Evolutionary conservation across 495 filamentous ascomycete genomes (phyloP).

Genomic region (Daldinia vernicosa): DNA sequence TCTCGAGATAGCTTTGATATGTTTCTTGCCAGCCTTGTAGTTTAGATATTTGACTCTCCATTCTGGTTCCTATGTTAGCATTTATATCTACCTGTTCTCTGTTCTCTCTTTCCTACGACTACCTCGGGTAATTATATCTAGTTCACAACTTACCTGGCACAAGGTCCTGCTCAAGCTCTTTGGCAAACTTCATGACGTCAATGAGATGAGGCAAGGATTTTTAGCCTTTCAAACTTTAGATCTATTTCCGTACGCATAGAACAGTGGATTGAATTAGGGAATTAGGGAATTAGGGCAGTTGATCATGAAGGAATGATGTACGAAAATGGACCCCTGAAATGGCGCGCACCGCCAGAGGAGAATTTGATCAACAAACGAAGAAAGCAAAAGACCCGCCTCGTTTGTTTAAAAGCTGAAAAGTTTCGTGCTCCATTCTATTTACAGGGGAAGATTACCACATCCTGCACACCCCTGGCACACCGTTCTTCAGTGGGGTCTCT

Average conservation of each 20-base stretch:
- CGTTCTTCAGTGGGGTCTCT: not conserved
- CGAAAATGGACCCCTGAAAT: slow-evolving; percentile 12
- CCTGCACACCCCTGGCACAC: not conserved
- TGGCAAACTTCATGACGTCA: slow-evolving; percentile 62
- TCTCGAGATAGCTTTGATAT: slow-evolving; percentile 79
- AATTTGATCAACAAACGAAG: slow-evolving; percentile 27
- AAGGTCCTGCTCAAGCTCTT: slow-evolving; percentile 84
- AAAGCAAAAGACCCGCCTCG: slow-evolving; percentile 5
- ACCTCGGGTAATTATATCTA: not conserved
- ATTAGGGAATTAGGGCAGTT: slow-evolving; percentile 3
- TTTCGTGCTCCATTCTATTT: not conserved
- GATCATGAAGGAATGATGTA: not conserved
- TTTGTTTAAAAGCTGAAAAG: slow-evolving; percentile 10
- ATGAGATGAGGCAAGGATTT: slow-evolving; percentile 9
- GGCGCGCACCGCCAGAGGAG: not conserved
- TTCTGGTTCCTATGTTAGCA: slow-evolving; percentile 57
- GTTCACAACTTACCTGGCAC: slow-evolving; percentile 67
- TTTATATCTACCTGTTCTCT: not conserved
- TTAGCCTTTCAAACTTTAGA: slow-evolving; percentile 13
- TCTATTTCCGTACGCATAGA: slow-evolving; percentile 18
- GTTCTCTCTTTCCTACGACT: not conserved
- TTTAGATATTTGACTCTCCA: slow-evolving; percentile 92
- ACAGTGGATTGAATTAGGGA: slow-evolving; percentile 13
- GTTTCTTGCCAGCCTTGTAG: slow-evolving; percentile 94
- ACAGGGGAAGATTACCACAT: not conserved